A percentile compares a stretch with the other conserved stretches of the same genome.
phyloP scores from a whole-genome alignment of 495 filamentous ascomycete species.

The Antarctomyces pellizariae region DNA sequence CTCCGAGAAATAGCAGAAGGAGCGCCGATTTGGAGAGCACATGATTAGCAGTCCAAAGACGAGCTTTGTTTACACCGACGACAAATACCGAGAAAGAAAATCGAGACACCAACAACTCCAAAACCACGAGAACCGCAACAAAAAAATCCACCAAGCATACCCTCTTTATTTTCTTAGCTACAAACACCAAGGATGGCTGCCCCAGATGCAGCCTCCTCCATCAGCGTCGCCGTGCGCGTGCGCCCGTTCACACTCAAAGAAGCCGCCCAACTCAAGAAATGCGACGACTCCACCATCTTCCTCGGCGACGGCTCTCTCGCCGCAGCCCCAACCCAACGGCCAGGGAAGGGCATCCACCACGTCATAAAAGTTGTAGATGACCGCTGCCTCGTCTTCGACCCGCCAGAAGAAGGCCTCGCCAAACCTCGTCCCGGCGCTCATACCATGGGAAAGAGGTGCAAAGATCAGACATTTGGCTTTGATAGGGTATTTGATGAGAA shows the following conservation, averaged over 20 bases:
- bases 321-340: conserved; percentile 50
- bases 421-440: conserved; percentile 58
- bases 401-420: conserved; percentile 81
- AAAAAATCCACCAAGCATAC: too few species aligned
- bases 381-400: conserved; percentile 88
- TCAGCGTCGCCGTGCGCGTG: conserved; percentile 65
- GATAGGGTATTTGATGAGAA: conserved; percentile 95
- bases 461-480: conserved; percentile 95
- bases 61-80: too few species aligned
- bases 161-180: too few species aligned
- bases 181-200: too few species aligned
- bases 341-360: conserved; percentile 72
- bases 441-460: conserved; percentile 64
- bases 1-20: too few species aligned
- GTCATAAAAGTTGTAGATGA: conserved; percentile 96
- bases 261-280: conserved; percentile 46
- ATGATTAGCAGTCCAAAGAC: too few species aligned
- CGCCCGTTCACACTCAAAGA: conserved; percentile 77
- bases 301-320: conserved; percentile 89
- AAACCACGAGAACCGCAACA: too few species aligned
- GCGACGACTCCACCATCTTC: conserved; percentile 74
- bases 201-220: conserved; percentile 40
- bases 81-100: too few species aligned
- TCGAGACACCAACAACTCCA: too few species aligned
- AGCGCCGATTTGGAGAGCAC: too few species aligned